Conservation (phyloP, 768 basidiomycete species). For the Amanita muscaria region DNA sequence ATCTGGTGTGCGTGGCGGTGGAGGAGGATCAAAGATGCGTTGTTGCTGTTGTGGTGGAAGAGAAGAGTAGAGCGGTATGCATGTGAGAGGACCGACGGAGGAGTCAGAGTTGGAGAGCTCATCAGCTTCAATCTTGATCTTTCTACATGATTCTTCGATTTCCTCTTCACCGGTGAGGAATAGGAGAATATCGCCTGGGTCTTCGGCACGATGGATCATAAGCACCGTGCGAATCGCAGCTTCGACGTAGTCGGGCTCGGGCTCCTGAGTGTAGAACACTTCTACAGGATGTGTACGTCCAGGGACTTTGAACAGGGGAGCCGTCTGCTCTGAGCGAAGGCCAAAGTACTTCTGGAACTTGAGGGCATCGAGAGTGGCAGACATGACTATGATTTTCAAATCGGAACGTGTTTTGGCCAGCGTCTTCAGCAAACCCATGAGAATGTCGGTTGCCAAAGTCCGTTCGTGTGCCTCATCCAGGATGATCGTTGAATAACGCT, state of each 20-base stretch:
- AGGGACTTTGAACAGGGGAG: constrained; percentile 84
- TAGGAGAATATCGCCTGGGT: constrained; percentile 83
- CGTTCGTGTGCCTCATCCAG: constrained; percentile 99
- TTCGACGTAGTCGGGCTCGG: constrained; percentile 94
- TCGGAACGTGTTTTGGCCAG: constrained; percentile 76
- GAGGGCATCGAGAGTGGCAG: constrained; percentile 90
- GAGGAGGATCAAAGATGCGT: constrained; percentile 89
- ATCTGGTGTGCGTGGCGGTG: constrained; percentile 45
- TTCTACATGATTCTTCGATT: constrained; percentile 92
- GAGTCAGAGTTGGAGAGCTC: constrained; percentile 66
- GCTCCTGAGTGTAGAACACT: constrained; percentile 87
- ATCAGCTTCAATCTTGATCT: constrained; percentile 87
- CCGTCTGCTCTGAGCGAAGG: constrained; percentile 34
- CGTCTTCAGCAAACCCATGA: constrained; percentile 92
- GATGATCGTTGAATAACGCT: constrained; percentile 94
- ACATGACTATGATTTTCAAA: constrained; percentile 98
- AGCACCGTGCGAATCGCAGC: constrained; percentile 93
- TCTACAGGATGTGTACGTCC: constrained; percentile 95
- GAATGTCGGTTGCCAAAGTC: constrained; percentile 94
- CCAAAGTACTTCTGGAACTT: constrained; percentile 97
- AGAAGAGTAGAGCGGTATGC: constrained; percentile 92
- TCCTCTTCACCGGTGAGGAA: constrained; percentile 99
- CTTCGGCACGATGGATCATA: constrained; percentile 96
- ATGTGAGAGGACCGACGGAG: constrained; percentile 76
- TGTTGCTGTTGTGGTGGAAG: constrained; percentile 94